Evolutionary conservation across 371 early-diverging fungal genomes (phyloP).

Genomic region (Mucor racemosus): DNA sequence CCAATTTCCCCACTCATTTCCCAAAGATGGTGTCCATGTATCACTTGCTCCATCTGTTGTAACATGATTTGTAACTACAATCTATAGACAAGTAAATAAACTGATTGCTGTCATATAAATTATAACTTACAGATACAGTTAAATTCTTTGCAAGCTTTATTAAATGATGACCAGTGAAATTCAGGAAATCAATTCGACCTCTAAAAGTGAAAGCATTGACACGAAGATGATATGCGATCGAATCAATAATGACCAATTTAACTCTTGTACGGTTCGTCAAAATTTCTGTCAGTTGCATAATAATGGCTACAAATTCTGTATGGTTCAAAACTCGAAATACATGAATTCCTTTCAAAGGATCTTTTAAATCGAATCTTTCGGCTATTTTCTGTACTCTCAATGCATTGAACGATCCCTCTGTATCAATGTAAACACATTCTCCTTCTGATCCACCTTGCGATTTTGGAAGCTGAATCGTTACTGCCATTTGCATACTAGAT

Average conservation of each 20-base stretch:
- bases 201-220: constrained; percentile 51
- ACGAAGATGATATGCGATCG: constrained; percentile 69
- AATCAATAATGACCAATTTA: constrained; percentile 66
- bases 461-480: constrained; percentile 56
- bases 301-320: constrained; percentile 56
- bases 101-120: background rate
- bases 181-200: constrained; percentile 49
- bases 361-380: constrained; percentile 8
- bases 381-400: constrained; percentile 52
- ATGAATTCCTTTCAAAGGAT: constrained; percentile 52
- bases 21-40: constrained; percentile 26
- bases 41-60: constrained; percentile 12
- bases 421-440: constrained; percentile 73
- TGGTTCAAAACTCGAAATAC: constrained; percentile 56
- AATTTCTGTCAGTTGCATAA: constrained; percentile 56
- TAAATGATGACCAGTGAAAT: constrained; percentile 51
- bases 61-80: constrained; percentile 28
- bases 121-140: constrained; percentile 44
- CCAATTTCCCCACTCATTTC: constrained; percentile 26
- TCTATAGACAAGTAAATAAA: constrained; percentile 1
- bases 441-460: constrained; percentile 48
- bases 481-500: constrained; percentile 65
- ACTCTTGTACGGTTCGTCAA: constrained; percentile 48
- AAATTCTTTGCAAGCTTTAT: constrained; percentile 46
- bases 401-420: constrained; percentile 65